Percentiles rank a stretch among this genome's conserved stretches.
These are phyloP conservation scores for Phylloporus sp. DNA, from an alignment of 768 basidiomycete species.

Conservation along the genomic window DNA sequence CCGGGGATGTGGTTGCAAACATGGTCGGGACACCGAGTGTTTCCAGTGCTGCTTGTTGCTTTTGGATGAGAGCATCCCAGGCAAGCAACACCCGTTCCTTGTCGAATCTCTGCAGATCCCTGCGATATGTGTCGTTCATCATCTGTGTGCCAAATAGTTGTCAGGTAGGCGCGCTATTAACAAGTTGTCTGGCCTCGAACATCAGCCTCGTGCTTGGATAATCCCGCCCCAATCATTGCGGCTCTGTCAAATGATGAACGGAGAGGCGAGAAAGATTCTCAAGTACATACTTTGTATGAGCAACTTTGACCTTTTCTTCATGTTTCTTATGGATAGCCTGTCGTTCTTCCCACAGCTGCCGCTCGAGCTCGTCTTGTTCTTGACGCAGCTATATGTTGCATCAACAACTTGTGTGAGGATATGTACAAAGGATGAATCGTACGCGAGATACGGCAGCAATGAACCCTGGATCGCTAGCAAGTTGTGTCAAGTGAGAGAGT, in stretches of 20 bases:
- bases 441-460: slow-evolving; percentile 50
- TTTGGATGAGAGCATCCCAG: slow-evolving; percentile 70
- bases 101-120: slow-evolving; percentile 66
- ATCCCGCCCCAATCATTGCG: slow-evolving; percentile 53
- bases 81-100: slow-evolving; percentile 61
- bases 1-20: slow-evolving; percentile 47
- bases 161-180: slow-evolving; percentile 8
- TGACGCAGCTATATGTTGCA: slow-evolving; percentile 50
- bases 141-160: slow-evolving; percentile 41
- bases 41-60: slow-evolving; percentile 64
- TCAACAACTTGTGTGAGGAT: slow-evolving; percentile 9
- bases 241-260: slow-evolving; percentile 42
- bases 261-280: not conserved
- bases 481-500: slow-evolving; percentile 55
- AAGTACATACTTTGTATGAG: slow-evolving; percentile 54
- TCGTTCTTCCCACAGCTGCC: slow-evolving; percentile 63
- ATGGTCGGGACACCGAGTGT: slow-evolving; percentile 64
- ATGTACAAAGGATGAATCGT: slow-evolving; percentile 12
- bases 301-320: slow-evolving; percentile 65
- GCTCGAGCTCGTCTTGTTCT: slow-evolving; percentile 68
- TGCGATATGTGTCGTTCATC: slow-evolving; percentile 58
- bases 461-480: slow-evolving; percentile 52
- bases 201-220: slow-evolving; percentile 62
- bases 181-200: slow-evolving; percentile 20
- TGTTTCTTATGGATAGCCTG: slow-evolving; percentile 56